A percentile compares a stretch with the other conserved stretches of the same genome.
Evolutionary conservation across 2,329 filamentous ascomycete genomes (phyloP).

Genomic region (Elsinoe perseae): DNA sequence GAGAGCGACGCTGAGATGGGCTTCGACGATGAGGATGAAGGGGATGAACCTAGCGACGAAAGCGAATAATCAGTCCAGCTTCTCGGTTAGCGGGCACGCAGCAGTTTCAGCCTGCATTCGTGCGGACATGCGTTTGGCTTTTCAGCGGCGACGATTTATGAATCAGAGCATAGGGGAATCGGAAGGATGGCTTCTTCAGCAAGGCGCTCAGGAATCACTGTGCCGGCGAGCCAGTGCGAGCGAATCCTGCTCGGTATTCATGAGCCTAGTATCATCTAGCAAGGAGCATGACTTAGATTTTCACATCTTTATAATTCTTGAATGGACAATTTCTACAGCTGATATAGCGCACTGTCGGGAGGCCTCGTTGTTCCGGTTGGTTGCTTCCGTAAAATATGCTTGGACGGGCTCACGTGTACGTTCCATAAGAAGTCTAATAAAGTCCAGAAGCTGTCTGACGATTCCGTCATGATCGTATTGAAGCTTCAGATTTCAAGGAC

Average conservation of each 20-base stretch:
- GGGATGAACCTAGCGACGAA: constrained; percentile 47
- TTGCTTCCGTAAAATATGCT: too few species aligned
- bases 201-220: constrained; percentile 12
- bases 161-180: constrained; percentile 4
- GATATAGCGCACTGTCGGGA: background rate
- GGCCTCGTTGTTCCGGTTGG: too few species aligned
- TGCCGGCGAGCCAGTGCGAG: constrained; percentile 9
- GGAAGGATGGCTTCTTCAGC: background rate
- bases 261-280: constrained; percentile 4
- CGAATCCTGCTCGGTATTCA: background rate
- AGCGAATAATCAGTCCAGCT: constrained; percentile 11
- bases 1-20: constrained; percentile 49
- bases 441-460: background rate
- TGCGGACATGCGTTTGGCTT: background rate
- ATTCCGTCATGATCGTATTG: background rate
- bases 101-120: background rate
- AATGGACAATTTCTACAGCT: background rate
- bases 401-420: too few species aligned
- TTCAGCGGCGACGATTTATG: background rate
- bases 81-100: background rate
- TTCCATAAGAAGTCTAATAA: too few species aligned
- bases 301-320: background rate
- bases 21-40: constrained; percentile 52
- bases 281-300: constrained; percentile 1
- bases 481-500: constrained; percentile 6